A percentile compares a stretch with the other conserved stretches of the same genome.
Conservation (phyloP, 768 basidiomycete genomes). For the Paxillus involutus region DNA sequence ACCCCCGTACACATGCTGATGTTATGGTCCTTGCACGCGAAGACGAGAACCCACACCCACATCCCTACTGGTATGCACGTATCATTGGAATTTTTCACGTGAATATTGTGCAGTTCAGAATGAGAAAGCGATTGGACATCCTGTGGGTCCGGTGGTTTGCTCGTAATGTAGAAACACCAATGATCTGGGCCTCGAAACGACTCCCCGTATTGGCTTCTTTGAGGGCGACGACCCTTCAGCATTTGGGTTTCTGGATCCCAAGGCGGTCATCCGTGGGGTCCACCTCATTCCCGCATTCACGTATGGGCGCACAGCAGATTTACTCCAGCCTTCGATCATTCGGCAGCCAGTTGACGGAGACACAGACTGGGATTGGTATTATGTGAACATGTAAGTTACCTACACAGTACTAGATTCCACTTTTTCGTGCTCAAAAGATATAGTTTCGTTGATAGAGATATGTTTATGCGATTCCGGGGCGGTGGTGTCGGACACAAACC, state of each 20-base stretch:
- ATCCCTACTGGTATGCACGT: constrained; percentile 39
- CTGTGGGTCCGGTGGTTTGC: constrained; percentile 44
- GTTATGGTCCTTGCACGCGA: constrained; percentile 35
- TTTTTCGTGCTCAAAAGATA: not conserved
- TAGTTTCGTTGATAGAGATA: constrained; percentile 43
- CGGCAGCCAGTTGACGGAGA: constrained; percentile 11
- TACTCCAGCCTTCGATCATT: constrained; percentile 4
- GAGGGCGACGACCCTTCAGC: constrained; percentile 22
- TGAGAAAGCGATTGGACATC: constrained; percentile 32
- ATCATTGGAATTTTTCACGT: constrained; percentile 10
- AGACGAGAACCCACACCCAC: constrained; percentile 29
- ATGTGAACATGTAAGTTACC: constrained; percentile 33
- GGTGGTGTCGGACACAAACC: constrained; percentile 30
- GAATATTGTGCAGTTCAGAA: not conserved
- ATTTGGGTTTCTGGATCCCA: constrained; percentile 49
- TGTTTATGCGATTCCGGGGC: constrained; percentile 35
- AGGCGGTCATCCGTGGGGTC: constrained; percentile 34
- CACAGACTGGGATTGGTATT: constrained; percentile 32
- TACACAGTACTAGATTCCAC: not conserved
- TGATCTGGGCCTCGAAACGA: constrained; percentile 25
- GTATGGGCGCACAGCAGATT: too few relatives aligned
- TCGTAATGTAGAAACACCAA: constrained; percentile 14
- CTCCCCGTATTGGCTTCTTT: constrained; percentile 43
- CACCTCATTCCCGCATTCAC: constrained; percentile 40
- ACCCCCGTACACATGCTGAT: constrained; percentile 34